These are phyloP conservation scores for Euptelea pleiosperma DNA, from an alignment of 164 flowering plant genomes.

Conservation along the genomic window DNA sequence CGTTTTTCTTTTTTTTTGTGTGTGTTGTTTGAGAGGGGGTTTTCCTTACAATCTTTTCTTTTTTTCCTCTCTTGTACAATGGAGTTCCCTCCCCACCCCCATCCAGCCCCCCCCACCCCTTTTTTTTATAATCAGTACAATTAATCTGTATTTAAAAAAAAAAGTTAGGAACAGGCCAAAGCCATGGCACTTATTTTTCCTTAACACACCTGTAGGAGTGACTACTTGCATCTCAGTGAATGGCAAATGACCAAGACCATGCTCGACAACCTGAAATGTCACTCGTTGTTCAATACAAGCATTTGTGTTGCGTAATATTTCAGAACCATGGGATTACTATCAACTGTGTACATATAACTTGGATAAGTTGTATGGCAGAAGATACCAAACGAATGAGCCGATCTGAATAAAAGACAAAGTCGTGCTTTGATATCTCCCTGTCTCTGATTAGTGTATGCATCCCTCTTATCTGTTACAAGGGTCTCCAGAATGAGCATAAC, in stretches of 20 bases:
- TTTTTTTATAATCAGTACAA: no score
- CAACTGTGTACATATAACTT: no score
- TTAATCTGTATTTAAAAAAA: no score
- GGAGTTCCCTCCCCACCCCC: no score
- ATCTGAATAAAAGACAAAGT: constrained; percentile 93
- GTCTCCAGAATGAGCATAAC: constrained; percentile 9
- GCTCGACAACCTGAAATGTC: constrained; percentile 91
- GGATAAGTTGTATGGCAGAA: constrained; percentile 12
- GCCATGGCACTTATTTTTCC: neutral
- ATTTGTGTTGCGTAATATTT: neutral
- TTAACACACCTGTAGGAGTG: constrained; percentile 84
- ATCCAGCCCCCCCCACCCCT: no score
- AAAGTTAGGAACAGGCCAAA: neutral
- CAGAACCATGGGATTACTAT: no score
- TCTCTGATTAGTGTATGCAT: constrained; percentile 97
- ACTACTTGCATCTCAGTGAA: constrained; percentile 90
- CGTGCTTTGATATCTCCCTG: constrained; percentile 84
- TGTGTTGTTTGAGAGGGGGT: no score
- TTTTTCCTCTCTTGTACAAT: no score
- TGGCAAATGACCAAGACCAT: constrained; percentile 98
- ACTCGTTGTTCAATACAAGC: constrained; percentile 7
- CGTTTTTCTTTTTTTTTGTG: no score
- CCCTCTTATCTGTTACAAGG: constrained; percentile 73
- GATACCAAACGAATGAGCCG: constrained; percentile 94
- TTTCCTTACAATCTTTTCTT: no score